These are phyloP conservation scores for Yarrowia sp. DNA, from an alignment of 805 yeast species.

Conservation along the genomic window DNA sequence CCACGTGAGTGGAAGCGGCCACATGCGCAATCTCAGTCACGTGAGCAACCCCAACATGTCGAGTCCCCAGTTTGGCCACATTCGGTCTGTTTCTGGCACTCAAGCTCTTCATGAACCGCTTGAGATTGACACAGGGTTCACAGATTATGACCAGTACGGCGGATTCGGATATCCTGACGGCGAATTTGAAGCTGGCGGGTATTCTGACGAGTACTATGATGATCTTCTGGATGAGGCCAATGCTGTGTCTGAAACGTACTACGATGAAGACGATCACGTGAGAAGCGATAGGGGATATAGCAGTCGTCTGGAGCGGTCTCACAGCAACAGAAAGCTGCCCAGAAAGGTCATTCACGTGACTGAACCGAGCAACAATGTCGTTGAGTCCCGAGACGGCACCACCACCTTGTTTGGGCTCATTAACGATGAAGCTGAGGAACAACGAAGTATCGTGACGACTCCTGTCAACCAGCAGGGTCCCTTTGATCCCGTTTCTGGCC, in stretches of 20 bases:
- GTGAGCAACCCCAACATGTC: neutral
- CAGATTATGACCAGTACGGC: conserved; percentile 4
- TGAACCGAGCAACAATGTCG: conserved; percentile 4
- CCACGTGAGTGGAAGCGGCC: neutral
- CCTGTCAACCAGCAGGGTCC: conserved; percentile 25
- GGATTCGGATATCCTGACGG: conserved; percentile 8
- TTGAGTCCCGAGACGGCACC: conserved; percentile 3
- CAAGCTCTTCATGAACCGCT: conserved; percentile 17
- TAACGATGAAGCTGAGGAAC: conserved; percentile 2
- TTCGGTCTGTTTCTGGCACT: neutral
- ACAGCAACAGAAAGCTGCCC: conserved; percentile 22
- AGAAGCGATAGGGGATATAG: neutral
- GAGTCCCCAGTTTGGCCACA: neutral
- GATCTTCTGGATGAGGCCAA: conserved; percentile 30
- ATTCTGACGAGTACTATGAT: conserved; percentile 17
- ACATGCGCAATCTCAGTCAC: neutral
- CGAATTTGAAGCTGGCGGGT: conserved; percentile 1
- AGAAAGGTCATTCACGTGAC: conserved; percentile 11
- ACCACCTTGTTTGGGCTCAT: conserved; percentile 22
- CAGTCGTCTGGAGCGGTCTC: conserved; percentile 32
- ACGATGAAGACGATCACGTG: conserved; percentile 24
- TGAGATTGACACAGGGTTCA: conserved; percentile 6
- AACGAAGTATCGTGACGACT: conserved; percentile 2
- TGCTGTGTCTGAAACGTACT: conserved; percentile 14
- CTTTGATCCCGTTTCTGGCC: conserved; percentile 22